Base-by-base conservation (phyloP, 1,284 basidiomycete genomes). In the Ustilago vetiveriae region DNA sequence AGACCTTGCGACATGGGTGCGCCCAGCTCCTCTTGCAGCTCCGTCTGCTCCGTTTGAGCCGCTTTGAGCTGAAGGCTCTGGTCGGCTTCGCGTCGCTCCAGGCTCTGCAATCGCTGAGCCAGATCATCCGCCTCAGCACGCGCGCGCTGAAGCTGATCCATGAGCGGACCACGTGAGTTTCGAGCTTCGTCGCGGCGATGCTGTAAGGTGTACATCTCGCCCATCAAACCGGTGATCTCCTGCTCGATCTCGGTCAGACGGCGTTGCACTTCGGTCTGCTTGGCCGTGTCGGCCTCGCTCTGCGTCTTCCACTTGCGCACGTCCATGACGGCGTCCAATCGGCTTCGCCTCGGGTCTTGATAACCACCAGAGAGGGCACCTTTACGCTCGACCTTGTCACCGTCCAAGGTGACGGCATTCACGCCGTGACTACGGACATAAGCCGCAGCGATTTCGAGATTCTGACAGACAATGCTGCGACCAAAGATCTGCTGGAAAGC, bases 401-500 rank as follows among this genome's bases (percentile, higher is more conserved):
- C 96, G 70, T 97, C 94, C 37, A 97, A 87, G 4, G 96, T 98
- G 82, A 98, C 97, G 9, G 93, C 94, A 83, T 96, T 98, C 79
- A 98, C 90, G 5, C 89, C 89, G 80, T 98, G 93, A 74, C 90
- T 91, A 79, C 95, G 91, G 43, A 95, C 93, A 82, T 98, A 98
- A 6, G 92, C 91, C 5, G 93, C 91, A 8, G 94, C 95, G 72
- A 94, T 90, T 10, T 90, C 90, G 54, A 99, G 87, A 78, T 95
- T 92, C 29, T 90, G 88, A 81, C 95, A 98, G 32, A 99, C 91
- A 82, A 95, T 93, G 0, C 94, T 98, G 82, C 93, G 93, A 29
- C 94, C 94, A 76, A 99, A 99, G n/a, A 98, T 93, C 82, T 98
- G 95, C 79, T 94, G 89, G 83, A 98, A 92, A 0, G 96, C 96